Evolutionary conservation across 352 stramenopile species (phyloP).

Genomic region (Pythium aquatile): DNA sequence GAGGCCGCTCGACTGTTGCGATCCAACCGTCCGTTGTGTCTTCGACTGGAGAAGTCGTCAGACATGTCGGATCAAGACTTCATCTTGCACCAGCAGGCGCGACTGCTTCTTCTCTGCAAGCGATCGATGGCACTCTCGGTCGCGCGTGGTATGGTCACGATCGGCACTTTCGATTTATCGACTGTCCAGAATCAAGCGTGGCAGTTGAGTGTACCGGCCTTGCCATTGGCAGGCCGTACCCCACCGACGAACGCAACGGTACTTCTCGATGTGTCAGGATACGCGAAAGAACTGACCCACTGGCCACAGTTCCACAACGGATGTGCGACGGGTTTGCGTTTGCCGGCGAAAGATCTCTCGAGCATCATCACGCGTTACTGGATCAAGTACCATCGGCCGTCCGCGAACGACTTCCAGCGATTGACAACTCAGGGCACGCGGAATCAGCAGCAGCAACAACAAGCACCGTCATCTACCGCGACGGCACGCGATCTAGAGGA

Average conservation of each 20-base stretch:
- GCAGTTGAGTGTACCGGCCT: slow-evolving; percentile 87
- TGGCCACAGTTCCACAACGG: slow-evolving; percentile 99
- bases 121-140: slow-evolving; percentile 92
- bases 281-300: slow-evolving; percentile 89
- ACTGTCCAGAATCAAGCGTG: slow-evolving; percentile 73
- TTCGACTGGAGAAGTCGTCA: slow-evolving; percentile 67
- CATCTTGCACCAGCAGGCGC: slow-evolving; percentile 90
- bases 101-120: slow-evolving; percentile 93
- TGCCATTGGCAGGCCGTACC: slow-evolving; percentile 93
- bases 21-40: slow-evolving; percentile 64
- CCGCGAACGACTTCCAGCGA: slow-evolving; percentile 35
- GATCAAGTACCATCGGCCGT: slow-evolving; percentile 97
- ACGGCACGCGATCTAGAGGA: slow-evolving; percentile 63
- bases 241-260: slow-evolving; percentile 93
- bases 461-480: slow-evolving; percentile 18
- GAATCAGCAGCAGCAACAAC: slow-evolving; percentile 15
- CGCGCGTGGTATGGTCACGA: slow-evolving; percentile 96
- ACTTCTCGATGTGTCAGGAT: slow-evolving; percentile 89
- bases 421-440: background rate
- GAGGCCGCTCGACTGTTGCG: slow-evolving; percentile 79
- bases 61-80: slow-evolving; percentile 75
- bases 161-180: slow-evolving; percentile 86
- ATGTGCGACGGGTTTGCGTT: slow-evolving; percentile 92
- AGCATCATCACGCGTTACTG: slow-evolving; percentile 94
- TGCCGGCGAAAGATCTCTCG: slow-evolving; percentile 69